Conservation (phyloP, 306 rosid genomes). For the Neltuma alba region DNA sequence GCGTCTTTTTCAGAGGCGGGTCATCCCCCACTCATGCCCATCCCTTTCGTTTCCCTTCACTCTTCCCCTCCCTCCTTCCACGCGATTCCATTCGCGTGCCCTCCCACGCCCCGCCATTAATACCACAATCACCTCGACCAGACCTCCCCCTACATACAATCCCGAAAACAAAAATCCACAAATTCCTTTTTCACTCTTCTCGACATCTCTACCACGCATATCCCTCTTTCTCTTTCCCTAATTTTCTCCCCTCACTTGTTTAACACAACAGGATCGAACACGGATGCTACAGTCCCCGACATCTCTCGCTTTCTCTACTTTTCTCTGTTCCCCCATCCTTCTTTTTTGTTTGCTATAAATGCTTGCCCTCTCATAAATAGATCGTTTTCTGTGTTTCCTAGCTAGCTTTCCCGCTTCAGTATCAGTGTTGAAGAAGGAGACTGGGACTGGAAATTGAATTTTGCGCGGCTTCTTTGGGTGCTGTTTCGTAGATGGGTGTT, state of each 20-base stretch:
- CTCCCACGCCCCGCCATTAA: neutral
- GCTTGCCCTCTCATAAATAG: neutral
- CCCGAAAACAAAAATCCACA: neutral
- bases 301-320: conserved; percentile 1
- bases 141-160: neutral
- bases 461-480: neutral
- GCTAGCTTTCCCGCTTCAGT: neutral
- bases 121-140: neutral
- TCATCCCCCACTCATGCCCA: neutral
- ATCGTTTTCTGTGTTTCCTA: neutral
- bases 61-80: too few relatives aligned
- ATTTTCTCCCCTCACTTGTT: neutral
- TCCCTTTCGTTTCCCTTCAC: neutral
- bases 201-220: neutral
- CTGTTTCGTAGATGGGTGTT: neutral
- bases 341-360: neutral
- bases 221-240: neutral
- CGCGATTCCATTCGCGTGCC: neutral
- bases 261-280: neutral
- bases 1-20: neutral
- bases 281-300: neutral
- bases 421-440: neutral
- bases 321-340: neutral
- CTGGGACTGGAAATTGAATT: neutral
- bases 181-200: neutral